Base-by-base conservation (phyloP, 371 early-diverging fungal genomes). In the Caulochytrium protostelioides region DNA sequence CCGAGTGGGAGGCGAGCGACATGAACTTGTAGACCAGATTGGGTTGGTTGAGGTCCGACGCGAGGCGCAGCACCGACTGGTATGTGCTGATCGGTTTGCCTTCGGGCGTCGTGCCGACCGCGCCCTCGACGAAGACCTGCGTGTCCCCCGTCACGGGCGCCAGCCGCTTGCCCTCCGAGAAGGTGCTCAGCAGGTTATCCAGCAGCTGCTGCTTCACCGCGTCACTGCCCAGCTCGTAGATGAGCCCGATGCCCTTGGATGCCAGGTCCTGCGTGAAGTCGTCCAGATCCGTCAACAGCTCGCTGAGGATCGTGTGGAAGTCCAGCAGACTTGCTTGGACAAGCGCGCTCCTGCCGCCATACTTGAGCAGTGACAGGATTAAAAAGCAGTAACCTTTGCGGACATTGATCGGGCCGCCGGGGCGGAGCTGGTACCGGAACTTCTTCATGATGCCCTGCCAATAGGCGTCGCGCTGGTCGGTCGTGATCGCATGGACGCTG, bases 1-100 rank as follows among this genome's bases (percentile, higher is more conserved):
- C 79, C 39, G 79, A 74, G 44, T 85, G 80, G 23, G 81, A 78
- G 0, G 91, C 91, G 12, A 91, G 60, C 26, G 76, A 74, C 80
- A 91, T 81, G 41, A 91, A 83, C 42, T 81, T 77, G 58, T 87
- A 87, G n/a, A 86, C 81, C 10, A 91, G 59, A 32, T 89, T 83
- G 8, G 92, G 86, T 30, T 84, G 83, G 38, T 83, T 83, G 55
- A 91, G 61, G 31, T 90, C 91, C 10, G 79, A 71, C 0, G 91
- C 91, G 12, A 90, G 57, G 1, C 79, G 77, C 29, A 84, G 66
- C 10, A 90, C 66, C 10, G 75, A 74, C 45, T 77, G 72, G 55
- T 85, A 86, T 3, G 85, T 84, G 1, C 75, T 71, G 36, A 81
- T 65, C 0, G 67, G 62, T 19, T 70, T 67, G 3, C 82, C 82